These are phyloP conservation scores for Penicillium odoratum DNA, from an alignment of 495 filamentous ascomycete species.

Conservation along the genomic window DNA sequence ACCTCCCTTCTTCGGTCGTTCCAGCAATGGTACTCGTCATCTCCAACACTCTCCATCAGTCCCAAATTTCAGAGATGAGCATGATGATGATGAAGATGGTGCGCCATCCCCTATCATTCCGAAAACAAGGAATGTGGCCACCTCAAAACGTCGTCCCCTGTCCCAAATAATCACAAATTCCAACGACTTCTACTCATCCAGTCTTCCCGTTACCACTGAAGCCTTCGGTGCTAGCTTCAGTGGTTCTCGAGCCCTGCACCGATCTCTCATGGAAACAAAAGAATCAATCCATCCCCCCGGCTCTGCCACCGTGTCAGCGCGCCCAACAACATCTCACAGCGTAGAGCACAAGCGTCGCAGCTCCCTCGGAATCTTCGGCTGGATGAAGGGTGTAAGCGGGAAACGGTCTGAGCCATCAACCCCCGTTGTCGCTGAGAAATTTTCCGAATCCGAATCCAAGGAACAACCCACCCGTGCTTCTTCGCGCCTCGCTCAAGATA, in stretches of 20 bases:
- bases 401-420: slow-evolving; percentile 25
- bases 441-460: slow-evolving; percentile 11
- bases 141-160: slow-evolving; percentile 15
- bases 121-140: slow-evolving; percentile 27
- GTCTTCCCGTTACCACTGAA: slow-evolving; percentile 8
- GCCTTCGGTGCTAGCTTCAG: slow-evolving; percentile 9
- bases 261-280: slow-evolving; percentile 27
- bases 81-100: slow-evolving; percentile 31
- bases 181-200: slow-evolving; percentile 14
- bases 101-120: slow-evolving; percentile 41
- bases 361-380: slow-evolving; percentile 44
- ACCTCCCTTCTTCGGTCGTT: slow-evolving; percentile 38
- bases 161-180: slow-evolving; percentile 25
- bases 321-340: slow-evolving; percentile 33
- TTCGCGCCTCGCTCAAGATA: slow-evolving; percentile 16
- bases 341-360: slow-evolving; percentile 41
- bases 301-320: slow-evolving; percentile 23
- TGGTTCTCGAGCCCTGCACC: slow-evolving; percentile 22
- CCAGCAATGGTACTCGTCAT: slow-evolving; percentile 21
- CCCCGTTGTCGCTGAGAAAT: slow-evolving; percentile 20
- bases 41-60: slow-evolving; percentile 29
- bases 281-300: slow-evolving; percentile 16
- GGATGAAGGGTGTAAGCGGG: slow-evolving; percentile 43
- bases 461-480: slow-evolving; percentile 14
- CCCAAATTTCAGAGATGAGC: slow-evolving; percentile 24